Evolutionary conservation across 345 rosid species (phyloP).

Genomic region (Salix brachista): DNA sequence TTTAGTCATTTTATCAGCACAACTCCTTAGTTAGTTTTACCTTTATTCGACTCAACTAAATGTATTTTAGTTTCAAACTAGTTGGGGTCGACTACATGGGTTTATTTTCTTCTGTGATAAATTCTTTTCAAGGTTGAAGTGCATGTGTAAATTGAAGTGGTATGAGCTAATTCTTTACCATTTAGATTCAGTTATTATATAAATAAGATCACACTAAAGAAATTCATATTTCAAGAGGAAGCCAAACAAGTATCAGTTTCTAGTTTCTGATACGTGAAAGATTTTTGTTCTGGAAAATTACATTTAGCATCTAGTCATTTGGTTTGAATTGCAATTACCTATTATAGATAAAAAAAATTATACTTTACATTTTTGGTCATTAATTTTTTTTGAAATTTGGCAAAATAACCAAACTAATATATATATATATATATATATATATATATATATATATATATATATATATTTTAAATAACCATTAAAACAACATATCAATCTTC

Average conservation of each 20-base stretch:
- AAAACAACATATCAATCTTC: too few relatives aligned
- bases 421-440: too few relatives aligned
- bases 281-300: too few relatives aligned
- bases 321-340: too few relatives aligned
- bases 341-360: too few relatives aligned
- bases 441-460: too few relatives aligned
- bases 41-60: background rate
- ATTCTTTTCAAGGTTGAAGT: background rate
- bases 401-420: too few relatives aligned
- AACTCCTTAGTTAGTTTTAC: background rate
- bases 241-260: background rate
- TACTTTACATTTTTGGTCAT: too few relatives aligned
- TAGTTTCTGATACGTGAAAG: background rate
- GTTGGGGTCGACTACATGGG: background rate
- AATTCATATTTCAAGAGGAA: background rate
- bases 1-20: background rate
- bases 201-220: background rate
- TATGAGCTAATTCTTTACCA: too few relatives aligned
- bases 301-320: too few relatives aligned
- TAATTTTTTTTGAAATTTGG: too few relatives aligned
- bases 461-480: too few relatives aligned
- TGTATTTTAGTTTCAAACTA: background rate
- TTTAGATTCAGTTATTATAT: background rate
- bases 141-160: background rate
- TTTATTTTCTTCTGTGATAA: background rate